Evolutionary conservation across 805 yeast species (phyloP).

Genomic region (Candida sonorensis): DNA sequence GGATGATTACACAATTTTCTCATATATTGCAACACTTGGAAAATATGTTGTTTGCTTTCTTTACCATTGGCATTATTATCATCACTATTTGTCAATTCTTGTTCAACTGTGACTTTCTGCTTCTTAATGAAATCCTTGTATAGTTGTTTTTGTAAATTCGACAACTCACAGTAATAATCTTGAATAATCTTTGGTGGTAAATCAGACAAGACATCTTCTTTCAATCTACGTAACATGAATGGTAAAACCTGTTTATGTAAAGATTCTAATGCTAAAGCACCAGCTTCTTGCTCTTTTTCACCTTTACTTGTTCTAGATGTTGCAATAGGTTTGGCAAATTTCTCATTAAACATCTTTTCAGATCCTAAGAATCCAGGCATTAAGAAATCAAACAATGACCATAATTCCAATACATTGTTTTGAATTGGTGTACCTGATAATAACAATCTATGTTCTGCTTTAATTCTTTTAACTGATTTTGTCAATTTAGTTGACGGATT

Average conservation of each 20-base stretch:
- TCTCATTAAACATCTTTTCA: slow-evolving; percentile 87
- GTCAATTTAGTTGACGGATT: slow-evolving; percentile 85
- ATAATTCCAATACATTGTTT: slow-evolving; percentile 89
- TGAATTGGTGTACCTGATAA: slow-evolving; percentile 98
- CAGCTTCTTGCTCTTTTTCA: slow-evolving; percentile 93
- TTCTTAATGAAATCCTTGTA: slow-evolving; percentile 86
- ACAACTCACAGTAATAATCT: slow-evolving; percentile 94
- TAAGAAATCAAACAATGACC: slow-evolving; percentile 95
- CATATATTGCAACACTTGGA: slow-evolving; percentile 97
- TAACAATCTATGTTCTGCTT: slow-evolving; percentile 84
- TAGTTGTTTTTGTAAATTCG: slow-evolving; percentile 80
- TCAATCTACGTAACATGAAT: slow-evolving; percentile 89
- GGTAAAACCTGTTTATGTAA: slow-evolving; percentile 95
- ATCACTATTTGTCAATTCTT: slow-evolving; percentile 45
- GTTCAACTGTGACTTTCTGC: slow-evolving; percentile 66
- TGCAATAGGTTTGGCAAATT: slow-evolving; percentile 97
- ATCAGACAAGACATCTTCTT: slow-evolving; percentile 93
- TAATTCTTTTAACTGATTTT: slow-evolving; percentile 73
- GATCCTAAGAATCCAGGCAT: slow-evolving; percentile 99
- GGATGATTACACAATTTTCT: slow-evolving; percentile 97
- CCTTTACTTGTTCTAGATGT: slow-evolving; percentile 86
- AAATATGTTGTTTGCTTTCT: slow-evolving; percentile 75
- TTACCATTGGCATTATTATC: slow-evolving; percentile 15
- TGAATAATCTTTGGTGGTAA: slow-evolving; percentile 98
- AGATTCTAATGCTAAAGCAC: slow-evolving; percentile 92